Base-by-base conservation (phyloP, 257 asterid genomes). In the Nicotiana tomentosiformis region DNA sequence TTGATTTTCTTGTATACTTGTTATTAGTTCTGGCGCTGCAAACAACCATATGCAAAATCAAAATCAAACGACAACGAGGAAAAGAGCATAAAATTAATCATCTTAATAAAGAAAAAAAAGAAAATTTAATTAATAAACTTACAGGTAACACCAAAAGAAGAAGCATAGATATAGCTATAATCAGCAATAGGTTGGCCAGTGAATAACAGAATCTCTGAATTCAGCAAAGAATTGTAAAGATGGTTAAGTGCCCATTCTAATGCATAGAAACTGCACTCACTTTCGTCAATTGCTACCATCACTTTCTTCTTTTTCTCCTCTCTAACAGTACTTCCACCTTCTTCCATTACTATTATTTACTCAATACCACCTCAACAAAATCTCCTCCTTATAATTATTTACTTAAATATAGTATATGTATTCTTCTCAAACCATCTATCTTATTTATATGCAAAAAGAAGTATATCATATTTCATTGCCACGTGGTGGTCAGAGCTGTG, bases 201-300 rank as follows among this genome's bases (percentile, higher is more conserved):
- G 85, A 90, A 90, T 85, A 93, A 76, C 56, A 90, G 1, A 68
- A 89, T 65, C 68, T 88, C 84, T 0, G 93, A 82, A 81, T 83
- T 80, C 56, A 68, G 10, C 1, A 89, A 18, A 32, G 90, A 33
- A 7, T 88, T 87, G 0, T 80, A 87, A 16, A 91, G 89, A 33
- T 85, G 87, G 11, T 82, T 2, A 29, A 93, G 87, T 35, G 90
- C 82, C 96, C 97, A 93, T 53, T 89, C 89, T 26, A 93, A 56
- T 65, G 97, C 93, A 60, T 91, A 85, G 66, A 60, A 84, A 67
- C 97, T 93, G 85, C 70, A 83, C 55, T 90, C 94, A 64, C 94
- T 91, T 56, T 88, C 93, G 33, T 91, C 96, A 15, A 93, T 86
- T 2, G 96, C 97, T 62, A 91, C 96, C 97, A 93, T 90, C 86